Evolutionary conservation across 164 flowering plant genomes (phyloP).

Genomic region (Brasenia schreberi): DNA sequence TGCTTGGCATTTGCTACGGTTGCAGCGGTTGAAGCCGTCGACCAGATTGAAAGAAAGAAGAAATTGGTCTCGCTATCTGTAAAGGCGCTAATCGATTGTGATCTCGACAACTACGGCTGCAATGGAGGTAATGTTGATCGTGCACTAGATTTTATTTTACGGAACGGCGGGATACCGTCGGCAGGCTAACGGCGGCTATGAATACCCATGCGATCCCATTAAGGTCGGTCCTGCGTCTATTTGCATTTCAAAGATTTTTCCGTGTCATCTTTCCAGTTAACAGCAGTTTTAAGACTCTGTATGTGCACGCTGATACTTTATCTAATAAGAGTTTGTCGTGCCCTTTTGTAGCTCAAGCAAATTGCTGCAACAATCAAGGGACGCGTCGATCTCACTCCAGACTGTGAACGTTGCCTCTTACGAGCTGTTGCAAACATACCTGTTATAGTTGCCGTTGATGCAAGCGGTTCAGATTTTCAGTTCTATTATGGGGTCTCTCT

Average conservation of each 20-base stretch:
- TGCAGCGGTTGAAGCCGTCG: slow-evolving; percentile 10
- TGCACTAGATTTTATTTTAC: slow-evolving; percentile 5
- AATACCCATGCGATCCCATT: not conserved
- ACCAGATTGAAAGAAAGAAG: slow-evolving; percentile 5
- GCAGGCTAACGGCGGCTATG: slow-evolving; percentile 8
- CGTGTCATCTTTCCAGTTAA: too few species aligned
- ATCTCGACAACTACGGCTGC: slow-evolving; percentile 2
- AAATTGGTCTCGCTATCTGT: slow-evolving; percentile 8
- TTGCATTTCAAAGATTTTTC: too few species aligned
- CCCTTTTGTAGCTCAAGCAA: not conserved
- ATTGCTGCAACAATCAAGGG: slow-evolving; percentile 1
- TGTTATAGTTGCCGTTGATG: slow-evolving; percentile 7
- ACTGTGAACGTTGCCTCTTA: slow-evolving; percentile 4
- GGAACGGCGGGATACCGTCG: slow-evolving; percentile 5
- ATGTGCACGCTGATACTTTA: too few species aligned
- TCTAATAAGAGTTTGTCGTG: too few species aligned
- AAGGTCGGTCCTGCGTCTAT: not conserved
- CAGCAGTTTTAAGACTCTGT: too few species aligned
- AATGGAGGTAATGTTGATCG: slow-evolving; percentile 6
- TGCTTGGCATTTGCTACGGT: slow-evolving; percentile 16
- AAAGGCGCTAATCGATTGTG: slow-evolving; percentile 9
- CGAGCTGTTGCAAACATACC: slow-evolving; percentile 5
- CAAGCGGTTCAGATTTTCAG: slow-evolving; percentile 1
- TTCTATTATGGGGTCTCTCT: too few species aligned
- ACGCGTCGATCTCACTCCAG: not conserved